A percentile compares a stretch with the other conserved stretches of the same genome.
Evolutionary conservation across 176 grass and related monocot genomes (phyloP).

Genomic region (Tillandsia leiboldiana): DNA sequence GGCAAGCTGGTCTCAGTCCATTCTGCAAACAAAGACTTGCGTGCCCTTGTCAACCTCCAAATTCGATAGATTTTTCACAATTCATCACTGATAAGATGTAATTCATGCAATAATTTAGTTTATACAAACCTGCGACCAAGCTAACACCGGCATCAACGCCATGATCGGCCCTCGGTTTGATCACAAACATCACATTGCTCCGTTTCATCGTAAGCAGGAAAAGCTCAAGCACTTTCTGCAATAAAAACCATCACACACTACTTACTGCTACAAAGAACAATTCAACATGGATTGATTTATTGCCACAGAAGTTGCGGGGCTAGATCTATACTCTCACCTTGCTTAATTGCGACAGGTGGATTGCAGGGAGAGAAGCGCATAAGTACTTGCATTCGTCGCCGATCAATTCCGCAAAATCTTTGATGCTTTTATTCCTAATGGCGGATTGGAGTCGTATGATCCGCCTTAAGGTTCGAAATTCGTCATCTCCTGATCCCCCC

Average conservation of each 20-base stretch:
- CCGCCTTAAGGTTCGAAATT: conserved; percentile 33
- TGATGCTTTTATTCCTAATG: conserved; percentile 56
- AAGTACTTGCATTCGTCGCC: conserved; percentile 45
- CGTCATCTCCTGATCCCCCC: conserved; percentile 27
- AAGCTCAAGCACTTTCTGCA: conserved; percentile 31
- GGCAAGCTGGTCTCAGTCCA: conserved; percentile 42
- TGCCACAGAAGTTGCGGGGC: background rate
- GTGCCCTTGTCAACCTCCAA: background rate
- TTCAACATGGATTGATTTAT: background rate
- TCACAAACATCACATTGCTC: conserved; percentile 45
- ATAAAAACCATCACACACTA: background rate
- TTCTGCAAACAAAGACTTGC: conserved; percentile 27
- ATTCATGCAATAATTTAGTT: background rate
- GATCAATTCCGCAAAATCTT: conserved; percentile 39
- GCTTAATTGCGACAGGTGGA: conserved; percentile 10
- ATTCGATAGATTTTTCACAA: background rate
- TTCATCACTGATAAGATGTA: background rate
- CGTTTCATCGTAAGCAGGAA: conserved; percentile 36
- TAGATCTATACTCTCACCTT: conserved; percentile 32
- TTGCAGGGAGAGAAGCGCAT: conserved; percentile 7
- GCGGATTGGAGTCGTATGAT: conserved; percentile 49
- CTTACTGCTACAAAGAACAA: background rate
- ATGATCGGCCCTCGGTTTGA: conserved; percentile 35
- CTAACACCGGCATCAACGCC: conserved; percentile 53
- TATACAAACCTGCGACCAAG: conserved; percentile 39